These are phyloP conservation scores for Ceriops zippeliana DNA, from an alignment of 345 rosid genomes.

Conservation along the genomic window DNA sequence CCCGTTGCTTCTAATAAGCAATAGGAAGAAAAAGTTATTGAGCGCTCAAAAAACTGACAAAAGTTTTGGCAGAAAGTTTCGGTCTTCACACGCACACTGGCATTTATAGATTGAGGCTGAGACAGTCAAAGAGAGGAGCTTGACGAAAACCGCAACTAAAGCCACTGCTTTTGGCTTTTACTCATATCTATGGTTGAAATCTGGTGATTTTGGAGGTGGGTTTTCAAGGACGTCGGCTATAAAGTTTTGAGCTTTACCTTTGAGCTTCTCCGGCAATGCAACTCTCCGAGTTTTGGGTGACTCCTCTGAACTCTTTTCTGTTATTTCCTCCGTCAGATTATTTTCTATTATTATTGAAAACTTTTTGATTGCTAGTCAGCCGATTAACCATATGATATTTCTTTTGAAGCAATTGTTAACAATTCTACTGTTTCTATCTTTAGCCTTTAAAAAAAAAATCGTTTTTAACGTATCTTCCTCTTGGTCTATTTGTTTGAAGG, in stretches of 20 bases:
- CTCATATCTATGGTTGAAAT: slow-evolving; percentile 19
- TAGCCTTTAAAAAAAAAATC: too few relatives aligned
- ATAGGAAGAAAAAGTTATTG: slow-evolving; percentile 2
- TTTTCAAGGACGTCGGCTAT: slow-evolving; percentile 16
- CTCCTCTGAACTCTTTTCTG: slow-evolving; percentile 17
- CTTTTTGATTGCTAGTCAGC: slow-evolving; percentile 1
- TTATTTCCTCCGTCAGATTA: not conserved
- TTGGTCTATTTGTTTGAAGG: not conserved
- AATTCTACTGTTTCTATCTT: slow-evolving; percentile 4
- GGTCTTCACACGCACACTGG: not conserved
- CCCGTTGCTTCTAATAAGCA: slow-evolving; percentile 1
- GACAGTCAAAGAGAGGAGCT: slow-evolving; percentile 1
- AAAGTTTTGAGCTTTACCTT: slow-evolving; percentile 16
- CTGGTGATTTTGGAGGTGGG: slow-evolving; percentile 34
- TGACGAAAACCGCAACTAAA: slow-evolving; percentile 23
- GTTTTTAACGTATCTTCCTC: not conserved
- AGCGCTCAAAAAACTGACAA: slow-evolving; percentile 20
- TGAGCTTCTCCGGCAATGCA: slow-evolving; percentile 38
- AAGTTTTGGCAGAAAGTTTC: slow-evolving; percentile 15
- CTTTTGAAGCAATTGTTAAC: not conserved
- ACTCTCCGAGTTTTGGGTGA: slow-evolving; percentile 36
- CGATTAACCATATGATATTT: not conserved
- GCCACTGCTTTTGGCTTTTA: slow-evolving; percentile 30
- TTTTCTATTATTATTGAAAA: slow-evolving; percentile 1
- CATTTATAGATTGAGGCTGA: not conserved